Percentiles rank a stretch among this genome's conserved stretches.
These are phyloP conservation scores for Myxozyma mucilagina DNA, from an alignment of 805 yeast genomes.

Conservation along the genomic window DNA sequence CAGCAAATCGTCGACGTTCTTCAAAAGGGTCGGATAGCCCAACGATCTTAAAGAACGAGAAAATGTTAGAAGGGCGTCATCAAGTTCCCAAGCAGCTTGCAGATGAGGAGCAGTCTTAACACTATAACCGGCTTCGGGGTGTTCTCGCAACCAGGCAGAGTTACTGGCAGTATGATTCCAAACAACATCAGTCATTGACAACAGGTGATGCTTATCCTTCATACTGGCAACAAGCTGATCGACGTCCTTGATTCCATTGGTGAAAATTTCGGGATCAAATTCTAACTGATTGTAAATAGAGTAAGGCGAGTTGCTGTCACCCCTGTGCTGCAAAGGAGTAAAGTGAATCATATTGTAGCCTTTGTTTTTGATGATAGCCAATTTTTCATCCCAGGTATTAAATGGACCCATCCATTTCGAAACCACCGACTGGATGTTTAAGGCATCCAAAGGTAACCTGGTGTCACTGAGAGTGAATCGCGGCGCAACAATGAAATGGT, in stretches of 20 bases:
- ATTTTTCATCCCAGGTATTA: constrained; percentile 65
- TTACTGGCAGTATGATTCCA: constrained; percentile 94
- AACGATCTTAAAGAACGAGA: constrained; percentile 57
- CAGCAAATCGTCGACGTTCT: constrained; percentile 55
- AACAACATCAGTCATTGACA: constrained; percentile 87
- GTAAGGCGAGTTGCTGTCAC: constrained; percentile 89
- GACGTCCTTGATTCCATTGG: constrained; percentile 56
- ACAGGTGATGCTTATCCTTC: constrained; percentile 57
- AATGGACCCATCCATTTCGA: constrained; percentile 88
- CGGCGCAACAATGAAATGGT: constrained; percentile 76
- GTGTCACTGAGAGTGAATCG: constrained; percentile 57
- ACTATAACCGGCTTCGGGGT: constrained; percentile 91
- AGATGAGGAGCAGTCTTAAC: constrained; percentile 87
- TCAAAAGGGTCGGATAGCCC: constrained; percentile 62
- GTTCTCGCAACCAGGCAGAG: constrained; percentile 78
- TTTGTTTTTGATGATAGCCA: constrained; percentile 62
- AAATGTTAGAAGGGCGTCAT: constrained; percentile 63
- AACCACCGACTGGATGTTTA: constrained; percentile 79
- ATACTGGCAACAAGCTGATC: constrained; percentile 49
- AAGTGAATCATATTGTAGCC: constrained; percentile 96
- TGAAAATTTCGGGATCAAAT: constrained; percentile 70
- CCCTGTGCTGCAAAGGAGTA: constrained; percentile 88
- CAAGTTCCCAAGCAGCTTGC: constrained; percentile 79
- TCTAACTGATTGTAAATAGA: constrained; percentile 82
- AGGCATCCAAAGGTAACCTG: constrained; percentile 69